Evolutionary conservation across 2,329 filamentous ascomycete species (phyloP).

Genomic region (Parastagonospora avenae): DNA sequence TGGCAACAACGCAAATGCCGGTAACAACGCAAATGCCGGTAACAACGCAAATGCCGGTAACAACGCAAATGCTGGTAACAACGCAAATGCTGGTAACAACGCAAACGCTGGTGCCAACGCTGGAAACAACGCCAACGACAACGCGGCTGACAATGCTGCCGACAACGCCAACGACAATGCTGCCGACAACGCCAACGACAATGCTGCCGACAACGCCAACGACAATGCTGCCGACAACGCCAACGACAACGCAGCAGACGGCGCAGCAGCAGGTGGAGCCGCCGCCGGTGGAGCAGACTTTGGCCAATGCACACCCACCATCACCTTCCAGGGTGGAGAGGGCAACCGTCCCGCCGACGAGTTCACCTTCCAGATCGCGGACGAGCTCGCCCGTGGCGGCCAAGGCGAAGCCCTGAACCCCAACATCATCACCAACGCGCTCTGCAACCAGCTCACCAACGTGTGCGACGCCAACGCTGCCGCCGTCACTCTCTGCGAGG

Average conservation of each 20-base stretch:
- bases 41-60: conserved; percentile 6
- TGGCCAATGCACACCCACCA: conserved; percentile 52
- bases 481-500: conserved; percentile 59
- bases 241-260: conserved; percentile 9
- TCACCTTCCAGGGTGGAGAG: conserved; percentile 65
- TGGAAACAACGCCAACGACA: conserved; percentile 1
- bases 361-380: conserved; percentile 71
- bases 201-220: conserved; percentile 9
- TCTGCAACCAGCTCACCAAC: conserved; percentile 71
- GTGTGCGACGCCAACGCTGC: conserved; percentile 67
- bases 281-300: conserved; percentile 39
- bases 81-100: background rate
- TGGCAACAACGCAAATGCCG: conserved; percentile 4
- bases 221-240: conserved; percentile 13
- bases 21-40: conserved; percentile 2
- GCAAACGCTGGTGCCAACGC: background rate
- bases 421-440: conserved; percentile 74
- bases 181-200: background rate
- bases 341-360: conserved; percentile 59
- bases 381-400: conserved; percentile 63
- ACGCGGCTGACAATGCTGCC: background rate
- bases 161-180: conserved; percentile 3
- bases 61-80: conserved; percentile 6
- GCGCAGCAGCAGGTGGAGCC: conserved; percentile 14
- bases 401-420: conserved; percentile 73